phyloP scores from a whole-genome alignment of 768 basidiomycete species.

The Cubamyces sp. region DNA sequence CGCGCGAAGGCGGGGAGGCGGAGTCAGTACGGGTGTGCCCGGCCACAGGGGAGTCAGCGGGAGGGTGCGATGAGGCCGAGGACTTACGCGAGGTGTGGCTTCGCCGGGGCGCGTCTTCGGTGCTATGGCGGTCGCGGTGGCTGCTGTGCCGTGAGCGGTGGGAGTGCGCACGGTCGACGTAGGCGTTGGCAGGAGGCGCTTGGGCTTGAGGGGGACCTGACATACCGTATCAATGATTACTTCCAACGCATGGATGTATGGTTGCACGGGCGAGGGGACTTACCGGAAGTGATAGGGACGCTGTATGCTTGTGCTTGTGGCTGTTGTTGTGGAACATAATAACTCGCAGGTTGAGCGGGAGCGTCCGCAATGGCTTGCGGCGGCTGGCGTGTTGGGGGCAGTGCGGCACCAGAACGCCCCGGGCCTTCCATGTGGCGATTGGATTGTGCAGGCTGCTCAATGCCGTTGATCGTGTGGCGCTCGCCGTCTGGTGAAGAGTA shows the following conservation, averaged over 20 bases:
- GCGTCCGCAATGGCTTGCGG: constrained; percentile 14
- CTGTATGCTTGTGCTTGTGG: constrained; percentile 11
- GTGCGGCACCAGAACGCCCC: constrained; percentile 7
- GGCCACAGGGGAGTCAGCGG: neutral
- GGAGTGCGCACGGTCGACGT: constrained; percentile 7
- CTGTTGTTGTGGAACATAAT: neutral
- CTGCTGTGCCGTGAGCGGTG: constrained; percentile 7
- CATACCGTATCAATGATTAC: neutral
- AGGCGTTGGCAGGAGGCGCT: neutral
- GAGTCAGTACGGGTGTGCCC: constrained; percentile 7
- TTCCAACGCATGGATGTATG: too few species aligned
- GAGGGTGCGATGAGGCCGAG: neutral
- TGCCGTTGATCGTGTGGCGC: constrained; percentile 68
- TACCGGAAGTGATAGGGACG: constrained; percentile 13
- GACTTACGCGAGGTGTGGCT: constrained; percentile 12
- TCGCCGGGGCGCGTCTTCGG: constrained; percentile 17
- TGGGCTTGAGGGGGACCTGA: neutral
- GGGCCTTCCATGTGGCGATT: constrained; percentile 9
- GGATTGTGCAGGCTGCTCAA: constrained; percentile 42
- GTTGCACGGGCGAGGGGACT: too few species aligned
- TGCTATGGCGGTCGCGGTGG: constrained; percentile 4
- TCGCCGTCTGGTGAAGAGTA: constrained; percentile 71
- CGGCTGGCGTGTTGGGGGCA: neutral
- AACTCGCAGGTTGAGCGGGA: constrained; percentile 8
- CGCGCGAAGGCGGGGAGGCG: neutral